Evolutionary conservation across 805 yeast genomes (phyloP).

Genomic region (Barnettozyma salicaria): DNA sequence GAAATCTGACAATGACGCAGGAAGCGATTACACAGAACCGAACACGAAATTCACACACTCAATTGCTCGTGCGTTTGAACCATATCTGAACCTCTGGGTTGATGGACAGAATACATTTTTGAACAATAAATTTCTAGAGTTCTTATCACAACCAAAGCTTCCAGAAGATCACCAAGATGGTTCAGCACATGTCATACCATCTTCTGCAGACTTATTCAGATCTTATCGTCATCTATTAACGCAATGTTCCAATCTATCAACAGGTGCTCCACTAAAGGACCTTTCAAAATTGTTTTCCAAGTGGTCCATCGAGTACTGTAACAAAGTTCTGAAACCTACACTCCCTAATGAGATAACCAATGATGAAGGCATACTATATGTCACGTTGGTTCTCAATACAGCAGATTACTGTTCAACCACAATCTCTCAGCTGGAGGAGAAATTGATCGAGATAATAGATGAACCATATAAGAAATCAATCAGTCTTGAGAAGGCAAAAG

Average conservation of each 20-base stretch:
- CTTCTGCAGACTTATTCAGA: slow-evolving; percentile 83
- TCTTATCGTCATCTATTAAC: slow-evolving; percentile 64
- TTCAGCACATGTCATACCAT: slow-evolving; percentile 65
- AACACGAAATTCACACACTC: slow-evolving; percentile 32
- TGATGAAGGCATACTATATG: slow-evolving; percentile 55
- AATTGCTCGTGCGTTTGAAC: slow-evolving; percentile 71
- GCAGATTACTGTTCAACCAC: slow-evolving; percentile 86
- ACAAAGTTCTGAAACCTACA: slow-evolving; percentile 42
- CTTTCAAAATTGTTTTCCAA: slow-evolving; percentile 57
- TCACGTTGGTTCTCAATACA: slow-evolving; percentile 74
- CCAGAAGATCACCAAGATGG: slow-evolving; percentile 43
- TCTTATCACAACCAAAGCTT: slow-evolving; percentile 51
- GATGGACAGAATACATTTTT: slow-evolving; percentile 70
- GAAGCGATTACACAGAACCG: slow-evolving; percentile 5
- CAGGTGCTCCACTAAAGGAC: slow-evolving; percentile 35
- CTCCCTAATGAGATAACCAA: slow-evolving; percentile 42
- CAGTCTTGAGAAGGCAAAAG: slow-evolving; percentile 50
- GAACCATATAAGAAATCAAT: slow-evolving; percentile 36
- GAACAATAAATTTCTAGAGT: slow-evolving; percentile 56
- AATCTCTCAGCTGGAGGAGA: slow-evolving; percentile 67
- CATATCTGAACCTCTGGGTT: slow-evolving; percentile 81
- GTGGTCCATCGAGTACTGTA: slow-evolving; percentile 56
- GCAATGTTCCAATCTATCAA: slow-evolving; percentile 56
- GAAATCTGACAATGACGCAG: slow-evolving; percentile 9
- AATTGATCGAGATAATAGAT: slow-evolving; percentile 39